A percentile compares a stretch with the other conserved stretches of the same genome.
phyloP scores from a whole-genome alignment of 768 basidiomycete genomes.

The Royoungia palumana region DNA sequence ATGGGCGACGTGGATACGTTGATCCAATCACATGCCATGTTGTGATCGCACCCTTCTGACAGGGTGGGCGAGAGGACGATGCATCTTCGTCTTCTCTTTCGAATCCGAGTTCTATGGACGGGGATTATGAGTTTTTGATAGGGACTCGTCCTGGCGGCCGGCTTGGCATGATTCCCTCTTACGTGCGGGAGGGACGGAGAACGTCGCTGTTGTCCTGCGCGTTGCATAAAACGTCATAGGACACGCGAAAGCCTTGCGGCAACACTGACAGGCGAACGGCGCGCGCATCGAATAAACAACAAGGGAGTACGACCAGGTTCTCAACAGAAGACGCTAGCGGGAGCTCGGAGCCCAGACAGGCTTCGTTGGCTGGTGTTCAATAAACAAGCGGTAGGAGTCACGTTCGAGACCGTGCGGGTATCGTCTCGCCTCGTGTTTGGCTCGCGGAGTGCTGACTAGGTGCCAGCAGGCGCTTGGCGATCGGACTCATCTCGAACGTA shows the following conservation, averaged over 20 bases:
- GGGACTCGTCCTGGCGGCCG: constrained; percentile 4
- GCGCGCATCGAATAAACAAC: constrained; percentile 1
- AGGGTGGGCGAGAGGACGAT: neutral
- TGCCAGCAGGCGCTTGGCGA: constrained; percentile 1
- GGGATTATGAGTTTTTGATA: constrained; percentile 13
- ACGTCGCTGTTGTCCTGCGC: constrained; percentile 6
- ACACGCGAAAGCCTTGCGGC: constrained; percentile 22
- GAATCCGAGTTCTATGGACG: neutral
- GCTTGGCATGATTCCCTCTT: constrained; percentile 10
- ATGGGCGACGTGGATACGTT: constrained; percentile 3
- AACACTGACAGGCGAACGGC: constrained; percentile 4
- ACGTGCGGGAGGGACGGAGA: constrained; percentile 17
- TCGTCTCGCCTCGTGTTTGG: constrained; percentile 20
- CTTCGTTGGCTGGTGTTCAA: neutral
- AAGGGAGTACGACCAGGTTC: neutral
- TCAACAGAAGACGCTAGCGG: constrained; percentile 1
- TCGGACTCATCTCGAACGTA: constrained; percentile 1
- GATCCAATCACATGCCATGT: constrained; percentile 10
- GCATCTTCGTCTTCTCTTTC: constrained; percentile 1
- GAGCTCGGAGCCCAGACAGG: neutral
- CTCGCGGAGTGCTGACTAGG: neutral
- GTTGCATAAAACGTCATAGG: constrained; percentile 17
- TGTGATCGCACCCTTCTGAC: neutral
- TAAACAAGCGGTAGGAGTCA: neutral
- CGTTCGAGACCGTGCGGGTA: neutral